Conservation (phyloP, 2,329 filamentous ascomycete species). For the Aspergillus ochraceus region DNA sequence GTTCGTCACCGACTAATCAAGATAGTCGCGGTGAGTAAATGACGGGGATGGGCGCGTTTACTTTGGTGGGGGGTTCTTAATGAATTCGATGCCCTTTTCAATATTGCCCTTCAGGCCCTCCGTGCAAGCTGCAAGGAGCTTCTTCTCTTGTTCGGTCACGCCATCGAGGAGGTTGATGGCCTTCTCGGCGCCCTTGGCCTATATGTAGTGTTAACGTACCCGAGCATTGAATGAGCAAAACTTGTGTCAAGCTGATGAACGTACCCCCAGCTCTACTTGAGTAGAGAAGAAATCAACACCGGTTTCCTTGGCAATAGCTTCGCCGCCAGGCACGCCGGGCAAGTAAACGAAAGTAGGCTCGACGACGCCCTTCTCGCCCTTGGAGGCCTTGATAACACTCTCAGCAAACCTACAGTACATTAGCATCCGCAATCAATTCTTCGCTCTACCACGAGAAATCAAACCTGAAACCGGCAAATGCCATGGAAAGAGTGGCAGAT, state of each 20-base stretch:
- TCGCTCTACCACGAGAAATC: constrained; percentile 26
- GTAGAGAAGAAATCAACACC: constrained; percentile 95
- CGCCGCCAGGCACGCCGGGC: constrained; percentile 81
- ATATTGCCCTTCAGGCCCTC: constrained; percentile 89
- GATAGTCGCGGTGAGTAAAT: constrained; percentile 15
- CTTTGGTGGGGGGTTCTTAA: constrained; percentile 85
- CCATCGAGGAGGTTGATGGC: constrained; percentile 74
- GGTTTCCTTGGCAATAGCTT: constrained; percentile 78
- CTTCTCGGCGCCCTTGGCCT: constrained; percentile 85
- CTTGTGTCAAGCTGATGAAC: constrained; percentile 37
- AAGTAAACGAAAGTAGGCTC: constrained; percentile 97
- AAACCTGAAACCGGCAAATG: constrained; percentile 89
- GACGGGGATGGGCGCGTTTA: constrained; percentile 54
- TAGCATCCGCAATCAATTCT: constrained; percentile 13
- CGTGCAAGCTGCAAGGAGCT: constrained; percentile 72
- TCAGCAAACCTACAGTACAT: constrained; percentile 72
- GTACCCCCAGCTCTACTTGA: constrained; percentile 90
- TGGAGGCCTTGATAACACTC: constrained; percentile 83
- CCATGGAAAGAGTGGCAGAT: constrained; percentile 91
- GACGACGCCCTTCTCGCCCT: constrained; percentile 88
- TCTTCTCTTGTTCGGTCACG: constrained; percentile 85
- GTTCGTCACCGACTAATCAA: constrained; percentile 23
- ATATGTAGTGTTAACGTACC: constrained; percentile 30
- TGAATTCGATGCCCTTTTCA: constrained; percentile 87
- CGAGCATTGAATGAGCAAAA: constrained; percentile 2